Evolutionary conservation across 306 rosid genomes (phyloP), one percentile per base, ranked within the genome.

Genomic region (Crotalaria pallida): DNA sequence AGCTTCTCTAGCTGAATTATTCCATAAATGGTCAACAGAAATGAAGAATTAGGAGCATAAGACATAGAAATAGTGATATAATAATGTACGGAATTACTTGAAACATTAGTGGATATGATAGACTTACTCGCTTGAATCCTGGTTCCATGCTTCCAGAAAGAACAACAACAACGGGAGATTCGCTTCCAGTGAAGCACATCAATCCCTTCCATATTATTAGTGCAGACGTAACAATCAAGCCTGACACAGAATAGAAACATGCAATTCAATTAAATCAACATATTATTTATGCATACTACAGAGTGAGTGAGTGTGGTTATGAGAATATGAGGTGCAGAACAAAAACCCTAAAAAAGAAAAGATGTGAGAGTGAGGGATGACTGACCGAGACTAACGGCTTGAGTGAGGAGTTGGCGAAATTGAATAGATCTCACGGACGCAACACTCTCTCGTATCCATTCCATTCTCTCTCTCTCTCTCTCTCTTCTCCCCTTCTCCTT

Each of bases 81-180:
- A 24, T 11, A n/a, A 6, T 38, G 36, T 31, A 69, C 41, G 66
- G 8, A 51, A 51, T 15, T 49, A 29, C 52, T 58, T 58, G 59
- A 52, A 58, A 27, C 47, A 27, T 73, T 47, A 34, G 65, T 8
- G 31, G 18, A 36, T n/a, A 48, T 19, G 36, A 23, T 18, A 57
- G 29, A 24, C 83, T 73, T 68, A 84, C 96, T 81, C 98, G 80
- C 88, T 67, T 77, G 70, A 93, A 90, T 31, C 94, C 97, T 4
- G 98, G 98, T 76, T 93, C 97, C 98, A 93, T 93, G 81, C 97
- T 93, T 36, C 90, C 97, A n/a, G 98, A 90, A 58, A 93, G 80
- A 71, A 93, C 98, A 64, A 93, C 98, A 15, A 93, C 97, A 24
- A 93, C 92, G 7, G 98, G 98, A 15, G 98, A 86, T 61, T 93